Conservation (phyloP, 169 alveolate species). For the Eimeria acervulina region DNA sequence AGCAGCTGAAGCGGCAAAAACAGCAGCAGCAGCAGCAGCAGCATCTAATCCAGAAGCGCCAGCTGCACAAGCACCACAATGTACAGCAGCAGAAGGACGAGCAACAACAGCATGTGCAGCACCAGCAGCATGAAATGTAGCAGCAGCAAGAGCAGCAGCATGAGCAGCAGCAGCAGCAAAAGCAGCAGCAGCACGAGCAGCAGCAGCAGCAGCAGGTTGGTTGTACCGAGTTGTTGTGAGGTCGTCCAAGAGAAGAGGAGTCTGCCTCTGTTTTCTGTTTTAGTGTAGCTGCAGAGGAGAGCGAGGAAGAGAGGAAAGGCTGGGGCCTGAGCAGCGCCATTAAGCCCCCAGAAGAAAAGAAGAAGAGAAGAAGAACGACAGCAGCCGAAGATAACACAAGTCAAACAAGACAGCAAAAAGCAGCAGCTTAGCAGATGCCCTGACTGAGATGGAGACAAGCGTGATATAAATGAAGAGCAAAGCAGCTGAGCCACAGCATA, state of each 20-base stretch:
- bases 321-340: constrained; percentile 86
- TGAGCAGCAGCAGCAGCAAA: background rate
- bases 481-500: constrained; percentile 87
- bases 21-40: too few relatives aligned
- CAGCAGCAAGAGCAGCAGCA: constrained; percentile 20
- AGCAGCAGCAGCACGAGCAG: background rate
- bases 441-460: constrained; percentile 11
- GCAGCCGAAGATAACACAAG: constrained; percentile 64
- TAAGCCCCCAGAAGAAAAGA: constrained; percentile 65
- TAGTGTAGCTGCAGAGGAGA: constrained; percentile 71
- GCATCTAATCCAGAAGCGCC: too few relatives aligned
- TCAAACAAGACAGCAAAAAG: background rate
- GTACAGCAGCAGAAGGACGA: background rate
- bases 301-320: constrained; percentile 85
- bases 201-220: constrained; percentile 12
- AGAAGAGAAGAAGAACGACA: background rate
- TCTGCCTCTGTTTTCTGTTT: constrained; percentile 80
- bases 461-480: constrained; percentile 79
- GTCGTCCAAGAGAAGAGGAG: constrained; percentile 87
- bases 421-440: background rate
- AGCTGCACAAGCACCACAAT: too few relatives aligned
- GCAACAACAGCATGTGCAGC: constrained; percentile 1
- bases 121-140: background rate
- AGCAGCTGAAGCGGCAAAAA: too few relatives aligned
- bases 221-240: constrained; percentile 84